Conservation (phyloP, 2,329 filamentous ascomycete species). For the Aureobasidium sp. region DNA sequence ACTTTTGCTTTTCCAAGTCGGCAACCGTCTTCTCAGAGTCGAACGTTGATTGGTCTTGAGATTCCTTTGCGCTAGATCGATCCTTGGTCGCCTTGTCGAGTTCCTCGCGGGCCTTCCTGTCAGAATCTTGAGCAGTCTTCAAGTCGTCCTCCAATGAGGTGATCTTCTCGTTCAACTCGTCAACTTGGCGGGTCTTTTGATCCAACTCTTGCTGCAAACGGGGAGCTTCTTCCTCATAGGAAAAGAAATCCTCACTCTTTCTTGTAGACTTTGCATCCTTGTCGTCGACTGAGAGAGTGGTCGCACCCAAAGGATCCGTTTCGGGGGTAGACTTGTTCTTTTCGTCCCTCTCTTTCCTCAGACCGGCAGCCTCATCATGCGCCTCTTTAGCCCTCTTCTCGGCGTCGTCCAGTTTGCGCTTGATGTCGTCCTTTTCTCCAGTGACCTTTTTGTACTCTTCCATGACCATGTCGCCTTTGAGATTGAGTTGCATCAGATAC, state of each 20-base stretch:
- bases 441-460: conserved; percentile 86
- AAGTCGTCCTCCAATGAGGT: conserved; percentile 63
- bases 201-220: conserved; percentile 65
- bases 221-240: conserved; percentile 80
- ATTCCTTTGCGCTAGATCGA: neutral
- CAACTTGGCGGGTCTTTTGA: conserved; percentile 53
- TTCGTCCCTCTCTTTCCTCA: conserved; percentile 37
- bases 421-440: conserved; percentile 66
- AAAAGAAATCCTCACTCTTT: conserved; percentile 66
- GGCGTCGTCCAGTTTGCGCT: conserved; percentile 65
- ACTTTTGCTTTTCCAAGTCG: conserved; percentile 8
- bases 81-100: conserved; percentile 7
- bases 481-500: conserved; percentile 78
- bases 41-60: neutral
- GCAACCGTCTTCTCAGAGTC: conserved; percentile 1
- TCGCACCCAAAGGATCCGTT: conserved; percentile 21
- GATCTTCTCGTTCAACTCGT: conserved; percentile 63
- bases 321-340: conserved; percentile 12
- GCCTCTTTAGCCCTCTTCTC: conserved; percentile 57
- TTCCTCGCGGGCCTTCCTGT: neutral
- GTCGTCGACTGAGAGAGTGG: neutral
- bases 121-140: conserved; percentile 35
- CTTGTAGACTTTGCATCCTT: conserved; percentile 7
- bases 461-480: conserved; percentile 88
- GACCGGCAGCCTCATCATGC: conserved; percentile 55